Conservation (phyloP, 208 protist genomes). For the Leishmania arabica region DNA sequence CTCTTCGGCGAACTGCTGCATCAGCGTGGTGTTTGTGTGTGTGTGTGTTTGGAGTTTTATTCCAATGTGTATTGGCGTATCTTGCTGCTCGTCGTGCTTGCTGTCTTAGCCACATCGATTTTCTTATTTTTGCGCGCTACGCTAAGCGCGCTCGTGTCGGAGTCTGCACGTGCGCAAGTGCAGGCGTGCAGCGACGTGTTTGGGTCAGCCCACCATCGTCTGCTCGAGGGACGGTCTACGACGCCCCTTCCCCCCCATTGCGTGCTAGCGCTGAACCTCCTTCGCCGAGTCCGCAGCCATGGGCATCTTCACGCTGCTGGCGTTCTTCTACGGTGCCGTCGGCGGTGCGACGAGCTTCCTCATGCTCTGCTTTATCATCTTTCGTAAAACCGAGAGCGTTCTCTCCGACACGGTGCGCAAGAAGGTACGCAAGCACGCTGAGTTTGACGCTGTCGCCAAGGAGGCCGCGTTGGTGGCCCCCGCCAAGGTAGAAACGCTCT, state of each 20-base stretch:
- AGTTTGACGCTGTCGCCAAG: slow-evolving; percentile 41
- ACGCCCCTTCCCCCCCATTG: neutral
- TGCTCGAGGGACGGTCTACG: neutral
- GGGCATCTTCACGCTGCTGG: slow-evolving; percentile 17
- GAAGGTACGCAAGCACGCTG: slow-evolving; percentile 51
- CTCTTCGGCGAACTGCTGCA: too few relatives aligned
- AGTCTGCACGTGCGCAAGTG: neutral
- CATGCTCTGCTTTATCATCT: slow-evolving; percentile 51
- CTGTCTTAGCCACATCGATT: neutral
- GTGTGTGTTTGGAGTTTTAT: too few relatives aligned
- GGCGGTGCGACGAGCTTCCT: slow-evolving; percentile 43
- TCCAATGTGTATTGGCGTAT: neutral
- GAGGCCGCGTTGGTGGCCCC: slow-evolving; percentile 38
- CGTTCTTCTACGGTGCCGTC: slow-evolving; percentile 61
- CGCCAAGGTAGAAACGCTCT: slow-evolving; percentile 71
- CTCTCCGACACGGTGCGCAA: slow-evolving; percentile 38
- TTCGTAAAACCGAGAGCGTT: slow-evolving; percentile 38
- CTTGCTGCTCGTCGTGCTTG: neutral
- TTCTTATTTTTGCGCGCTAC: neutral
- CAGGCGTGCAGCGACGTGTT: neutral
- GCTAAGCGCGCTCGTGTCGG: neutral
- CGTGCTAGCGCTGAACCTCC: neutral
- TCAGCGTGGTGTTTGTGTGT: too few relatives aligned
- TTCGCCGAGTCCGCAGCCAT: neutral
- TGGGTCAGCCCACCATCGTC: neutral